Percentiles rank a stretch among this genome's conserved stretches.
Evolutionary conservation across 106 monocot genomes (phyloP).

Genomic region (Apostasia shenzhenica): DNA sequence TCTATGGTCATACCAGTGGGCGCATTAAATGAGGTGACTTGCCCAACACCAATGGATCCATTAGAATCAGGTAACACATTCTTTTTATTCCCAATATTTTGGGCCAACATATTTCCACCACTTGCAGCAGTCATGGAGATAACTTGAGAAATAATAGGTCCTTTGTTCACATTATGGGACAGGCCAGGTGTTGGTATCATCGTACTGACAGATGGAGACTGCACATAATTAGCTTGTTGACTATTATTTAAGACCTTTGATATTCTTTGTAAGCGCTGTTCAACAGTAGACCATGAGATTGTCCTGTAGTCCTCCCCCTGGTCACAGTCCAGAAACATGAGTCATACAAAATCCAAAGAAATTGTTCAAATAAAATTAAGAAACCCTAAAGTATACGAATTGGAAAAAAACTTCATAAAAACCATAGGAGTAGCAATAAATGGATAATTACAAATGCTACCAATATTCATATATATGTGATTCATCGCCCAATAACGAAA

Average conservation of each 20-base stretch:
- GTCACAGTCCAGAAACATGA: neutral
- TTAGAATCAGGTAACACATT: constrained; percentile 31
- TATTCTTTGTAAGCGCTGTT: constrained; percentile 37
- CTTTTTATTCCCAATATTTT: constrained; percentile 16
- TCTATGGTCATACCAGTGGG: constrained; percentile 23
- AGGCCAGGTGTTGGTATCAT: constrained; percentile 97
- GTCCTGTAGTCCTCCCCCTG: constrained; percentile 71
- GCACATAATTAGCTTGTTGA: constrained; percentile 27
- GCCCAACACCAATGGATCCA: constrained; percentile 20
- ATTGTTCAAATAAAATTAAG: neutral
- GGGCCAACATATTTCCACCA: constrained; percentile 24
- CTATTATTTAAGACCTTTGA: constrained; percentile 30
- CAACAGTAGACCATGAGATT: constrained; percentile 41
- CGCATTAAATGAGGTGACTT: constrained; percentile 26
- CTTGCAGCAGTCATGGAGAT: constrained; percentile 18
- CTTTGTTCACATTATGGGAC: constrained; percentile 26
- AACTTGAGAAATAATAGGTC: constrained; percentile 17
- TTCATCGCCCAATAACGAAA: neutral
- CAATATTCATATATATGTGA: neutral
- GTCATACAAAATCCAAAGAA: neutral
- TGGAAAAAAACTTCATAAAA: too few relatives aligned
- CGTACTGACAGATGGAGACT: constrained; percentile 38
- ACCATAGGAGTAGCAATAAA: too few relatives aligned
- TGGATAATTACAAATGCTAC: neutral
- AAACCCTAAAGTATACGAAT: neutral